phyloP scores from a whole-genome alignment of 371 early-diverging fungal genomes.

The Mortierella sp. region DNA sequence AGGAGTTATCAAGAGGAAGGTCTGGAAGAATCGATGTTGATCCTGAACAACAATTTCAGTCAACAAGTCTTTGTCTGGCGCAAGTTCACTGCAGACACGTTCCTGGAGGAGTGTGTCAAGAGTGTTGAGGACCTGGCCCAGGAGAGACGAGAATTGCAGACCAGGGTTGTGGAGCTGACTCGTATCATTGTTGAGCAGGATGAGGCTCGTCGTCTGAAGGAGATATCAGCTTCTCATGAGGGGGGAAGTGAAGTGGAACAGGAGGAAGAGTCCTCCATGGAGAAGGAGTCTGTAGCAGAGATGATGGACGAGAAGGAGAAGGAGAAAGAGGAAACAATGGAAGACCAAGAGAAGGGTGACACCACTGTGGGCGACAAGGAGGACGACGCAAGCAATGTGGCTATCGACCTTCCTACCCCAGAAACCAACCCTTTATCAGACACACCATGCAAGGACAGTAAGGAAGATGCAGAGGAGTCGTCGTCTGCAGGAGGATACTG shows the following conservation, averaged over 20 bases:
- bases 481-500: background rate
- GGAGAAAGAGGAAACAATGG: background rate
- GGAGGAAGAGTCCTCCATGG: background rate
- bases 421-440: background rate
- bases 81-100: constrained; percentile 39
- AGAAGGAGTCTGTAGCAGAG: background rate
- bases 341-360: background rate
- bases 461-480: too few species aligned
- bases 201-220: constrained; percentile 9
- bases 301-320: background rate
- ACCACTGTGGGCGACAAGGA: background rate
- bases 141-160: constrained; percentile 41
- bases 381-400: background rate
- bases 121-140: constrained; percentile 37
- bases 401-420: background rate
- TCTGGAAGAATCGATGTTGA: background rate
- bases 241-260: background rate
- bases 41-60: constrained; percentile 31
- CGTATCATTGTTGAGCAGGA: constrained; percentile 4
- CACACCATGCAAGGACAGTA: background rate
- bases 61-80: constrained; percentile 47
- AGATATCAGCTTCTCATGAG: background rate
- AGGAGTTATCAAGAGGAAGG: too few species aligned
- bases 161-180: constrained; percentile 26
- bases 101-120: constrained; percentile 49